Evolutionary conservation across 1,284 basidiomycete species (phyloP).

Genomic region (Hypsizygus ulmarius): DNA sequence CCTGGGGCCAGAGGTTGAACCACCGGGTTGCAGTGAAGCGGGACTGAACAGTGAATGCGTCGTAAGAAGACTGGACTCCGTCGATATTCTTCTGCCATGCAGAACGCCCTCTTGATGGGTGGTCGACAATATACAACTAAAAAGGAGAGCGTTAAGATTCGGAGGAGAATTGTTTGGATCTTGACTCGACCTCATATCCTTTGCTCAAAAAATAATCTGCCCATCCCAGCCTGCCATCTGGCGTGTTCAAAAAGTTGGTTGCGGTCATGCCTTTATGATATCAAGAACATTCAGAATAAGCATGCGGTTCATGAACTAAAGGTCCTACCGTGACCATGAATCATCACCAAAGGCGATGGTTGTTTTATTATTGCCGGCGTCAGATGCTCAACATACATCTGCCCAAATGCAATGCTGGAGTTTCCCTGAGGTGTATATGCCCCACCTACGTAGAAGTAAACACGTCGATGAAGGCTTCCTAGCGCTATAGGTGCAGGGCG

Average conservation of each 20-base stretch:
- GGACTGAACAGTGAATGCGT: conserved; percentile 35
- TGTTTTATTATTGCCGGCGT: conserved; percentile 36
- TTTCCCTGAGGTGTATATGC: conserved; percentile 31
- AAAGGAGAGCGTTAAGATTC: neutral
- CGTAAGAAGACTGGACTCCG: conserved; percentile 32
- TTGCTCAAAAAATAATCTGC: conserved; percentile 46
- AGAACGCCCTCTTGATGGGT: conserved; percentile 47
- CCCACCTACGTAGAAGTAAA: conserved; percentile 46
- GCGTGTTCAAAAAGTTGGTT: conserved; percentile 46
- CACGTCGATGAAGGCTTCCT: conserved; percentile 38
- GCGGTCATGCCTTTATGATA: conserved; percentile 42
- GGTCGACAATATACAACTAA: conserved; percentile 51
- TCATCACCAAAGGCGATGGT: conserved; percentile 40
- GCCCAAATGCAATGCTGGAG: conserved; percentile 35
- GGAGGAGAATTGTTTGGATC: conserved; percentile 12
- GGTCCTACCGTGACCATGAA: conserved; percentile 38
- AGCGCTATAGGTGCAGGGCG: neutral
- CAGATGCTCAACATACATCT: conserved; percentile 50
- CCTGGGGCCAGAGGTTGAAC: conserved; percentile 45
- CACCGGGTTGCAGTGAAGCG: conserved; percentile 42
- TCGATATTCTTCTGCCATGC: conserved; percentile 42
- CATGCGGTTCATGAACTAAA: neutral
- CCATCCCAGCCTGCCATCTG: conserved; percentile 49
- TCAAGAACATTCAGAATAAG: neutral
- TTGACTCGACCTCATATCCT: conserved; percentile 36